Conservation (phyloP, 768 basidiomycete genomes). For the Coprinellus aureogranulatus region DNA sequence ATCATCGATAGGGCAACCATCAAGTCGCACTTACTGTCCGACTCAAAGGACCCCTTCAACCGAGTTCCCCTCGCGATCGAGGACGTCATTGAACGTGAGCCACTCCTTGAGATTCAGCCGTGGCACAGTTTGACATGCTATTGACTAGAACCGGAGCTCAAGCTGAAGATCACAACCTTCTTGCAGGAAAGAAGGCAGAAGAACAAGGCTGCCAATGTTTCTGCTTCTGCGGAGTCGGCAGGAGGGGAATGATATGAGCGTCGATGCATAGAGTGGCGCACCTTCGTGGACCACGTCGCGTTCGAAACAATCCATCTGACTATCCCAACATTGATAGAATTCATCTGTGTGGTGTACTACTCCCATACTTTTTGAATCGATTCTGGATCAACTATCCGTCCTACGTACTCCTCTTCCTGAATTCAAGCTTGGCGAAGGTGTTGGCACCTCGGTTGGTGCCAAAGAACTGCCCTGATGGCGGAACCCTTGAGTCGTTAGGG, state of each 20-base stretch:
- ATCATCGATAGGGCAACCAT: slow-evolving; percentile 89
- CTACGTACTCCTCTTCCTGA: background rate
- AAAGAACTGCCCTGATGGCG: slow-evolving; percentile 6
- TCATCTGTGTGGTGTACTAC: too few species aligned
- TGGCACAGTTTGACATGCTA: slow-evolving; percentile 1
- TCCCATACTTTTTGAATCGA: too few species aligned
- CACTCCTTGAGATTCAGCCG: background rate
- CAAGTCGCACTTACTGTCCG: slow-evolving; percentile 90
- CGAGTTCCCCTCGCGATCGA: slow-evolving; percentile 76
- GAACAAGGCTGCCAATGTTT: slow-evolving; percentile 19
- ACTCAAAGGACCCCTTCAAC: slow-evolving; percentile 94
- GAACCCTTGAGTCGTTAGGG: background rate
- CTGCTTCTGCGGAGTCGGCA: background rate
- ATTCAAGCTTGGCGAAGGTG: background rate
- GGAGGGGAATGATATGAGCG: background rate
- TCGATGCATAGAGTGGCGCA: background rate
- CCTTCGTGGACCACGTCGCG: too few species aligned
- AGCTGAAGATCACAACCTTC: slow-evolving; percentile 71
- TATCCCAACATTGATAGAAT: too few species aligned
- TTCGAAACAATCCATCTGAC: too few species aligned
- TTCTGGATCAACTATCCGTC: background rate
- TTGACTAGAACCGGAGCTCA: slow-evolving; percentile 61
- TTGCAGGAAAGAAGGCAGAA: slow-evolving; percentile 54
- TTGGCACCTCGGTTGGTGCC: background rate
- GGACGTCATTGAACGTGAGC: slow-evolving; percentile 58